These are phyloP conservation scores for Alternaria ventricosa DNA, from an alignment of 2,329 filamentous ascomycete genomes.

Conservation along the genomic window DNA sequence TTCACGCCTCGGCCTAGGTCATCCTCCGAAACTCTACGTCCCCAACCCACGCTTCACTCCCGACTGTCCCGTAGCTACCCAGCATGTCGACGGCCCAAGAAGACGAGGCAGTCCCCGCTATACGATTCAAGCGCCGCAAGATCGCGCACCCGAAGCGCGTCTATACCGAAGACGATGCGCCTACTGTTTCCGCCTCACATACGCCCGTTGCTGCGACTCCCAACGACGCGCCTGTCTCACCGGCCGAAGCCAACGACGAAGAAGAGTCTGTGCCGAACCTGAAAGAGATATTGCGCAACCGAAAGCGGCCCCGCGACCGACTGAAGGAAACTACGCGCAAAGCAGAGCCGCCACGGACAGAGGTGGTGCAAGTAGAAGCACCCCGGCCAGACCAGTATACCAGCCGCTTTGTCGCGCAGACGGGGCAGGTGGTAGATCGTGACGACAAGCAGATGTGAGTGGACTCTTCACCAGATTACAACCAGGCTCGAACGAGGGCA, in stretches of 20 bases:
- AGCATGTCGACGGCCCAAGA: slow-evolving; percentile 24
- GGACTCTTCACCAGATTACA: neutral
- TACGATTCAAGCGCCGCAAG: slow-evolving; percentile 46
- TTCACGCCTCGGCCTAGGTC: slow-evolving; percentile 3
- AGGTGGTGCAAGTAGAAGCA: slow-evolving; percentile 26
- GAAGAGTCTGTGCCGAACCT: slow-evolving; percentile 32
- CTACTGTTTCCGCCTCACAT: neutral
- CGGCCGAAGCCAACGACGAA: slow-evolving; percentile 14
- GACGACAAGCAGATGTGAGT: slow-evolving; percentile 81
- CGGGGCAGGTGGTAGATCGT: slow-evolving; percentile 68
- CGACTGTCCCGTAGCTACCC: slow-evolving; percentile 1
- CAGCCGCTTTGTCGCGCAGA: slow-evolving; percentile 73
- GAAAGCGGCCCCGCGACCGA: slow-evolving; percentile 38
- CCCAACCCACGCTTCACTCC: neutral
- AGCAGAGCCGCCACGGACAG: slow-evolving; percentile 20
- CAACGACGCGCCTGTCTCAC: slow-evolving; percentile 13
- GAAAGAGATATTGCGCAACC: slow-evolving; percentile 41
- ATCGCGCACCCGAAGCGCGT: slow-evolving; percentile 32
- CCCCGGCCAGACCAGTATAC: slow-evolving; percentile 28
- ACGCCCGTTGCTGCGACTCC: slow-evolving; percentile 13
- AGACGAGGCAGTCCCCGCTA: slow-evolving; percentile 15
- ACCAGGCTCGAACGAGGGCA: neutral
- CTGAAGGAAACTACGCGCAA: slow-evolving; percentile 26
- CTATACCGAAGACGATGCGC: slow-evolving; percentile 20
- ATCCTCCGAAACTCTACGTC: neutral